phyloP scores from a whole-genome alignment of 148 eudicot genomes.

The Vaccinium macrocarpon region DNA sequence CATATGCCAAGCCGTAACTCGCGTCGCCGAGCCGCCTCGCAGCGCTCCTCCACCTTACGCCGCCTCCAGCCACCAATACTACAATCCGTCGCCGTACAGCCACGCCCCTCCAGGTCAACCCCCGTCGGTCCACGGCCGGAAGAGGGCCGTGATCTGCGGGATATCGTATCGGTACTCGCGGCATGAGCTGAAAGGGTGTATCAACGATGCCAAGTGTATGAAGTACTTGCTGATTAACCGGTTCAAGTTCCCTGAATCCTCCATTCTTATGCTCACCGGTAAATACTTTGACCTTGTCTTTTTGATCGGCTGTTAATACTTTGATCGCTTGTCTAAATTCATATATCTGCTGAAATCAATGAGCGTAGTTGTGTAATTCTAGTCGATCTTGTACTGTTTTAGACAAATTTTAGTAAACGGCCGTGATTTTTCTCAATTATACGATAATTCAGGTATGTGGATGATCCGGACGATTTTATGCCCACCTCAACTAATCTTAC shows the following conservation, averaged over 20 bases:
- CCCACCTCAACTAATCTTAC: too few relatives aligned
- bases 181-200: slow-evolving; percentile 35
- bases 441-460: too few relatives aligned
- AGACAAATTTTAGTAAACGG: too few relatives aligned
- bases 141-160: slow-evolving; percentile 34
- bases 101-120: slow-evolving; percentile 29
- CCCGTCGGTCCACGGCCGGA: slow-evolving; percentile 26
- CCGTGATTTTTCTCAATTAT: too few relatives aligned
- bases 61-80: slow-evolving; percentile 10
- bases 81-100: slow-evolving; percentile 25
- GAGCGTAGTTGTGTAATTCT: not conserved
- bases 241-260: slow-evolving; percentile 45
- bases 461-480: too few relatives aligned
- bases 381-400: not conserved
- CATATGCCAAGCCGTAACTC: slow-evolving; percentile 34
- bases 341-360: not conserved
- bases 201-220: slow-evolving; percentile 37
- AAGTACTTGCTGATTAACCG: slow-evolving; percentile 25
- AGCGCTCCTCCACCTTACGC: not conserved
- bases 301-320: too few relatives aligned
- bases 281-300: not conserved
- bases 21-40: slow-evolving; percentile 25
- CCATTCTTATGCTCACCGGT: slow-evolving; percentile 50
- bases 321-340: not conserved
- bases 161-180: slow-evolving; percentile 25